Percentiles rank a stretch among this genome's conserved stretches.
Evolutionary conservation across 2,329 filamentous ascomycete genomes (phyloP).

Genomic region (Fonsecaea erecta): DNA sequence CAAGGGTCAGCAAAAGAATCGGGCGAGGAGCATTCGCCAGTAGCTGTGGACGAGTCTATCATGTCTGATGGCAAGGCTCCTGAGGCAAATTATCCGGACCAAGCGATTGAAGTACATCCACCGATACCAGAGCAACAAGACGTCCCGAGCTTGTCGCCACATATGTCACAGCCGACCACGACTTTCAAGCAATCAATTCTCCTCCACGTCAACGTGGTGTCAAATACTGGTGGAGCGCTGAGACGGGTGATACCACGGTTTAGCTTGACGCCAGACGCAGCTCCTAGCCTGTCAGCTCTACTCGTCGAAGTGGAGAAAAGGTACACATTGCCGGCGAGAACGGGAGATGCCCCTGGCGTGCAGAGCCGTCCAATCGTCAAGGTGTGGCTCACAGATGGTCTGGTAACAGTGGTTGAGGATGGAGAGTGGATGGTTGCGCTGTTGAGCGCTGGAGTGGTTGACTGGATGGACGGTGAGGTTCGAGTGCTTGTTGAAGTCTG

Average conservation of each 20-base stretch:
- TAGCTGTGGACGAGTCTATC: constrained; percentile 12
- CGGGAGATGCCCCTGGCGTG: constrained; percentile 1
- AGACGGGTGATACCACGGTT: constrained; percentile 35
- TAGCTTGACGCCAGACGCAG: constrained; percentile 29
- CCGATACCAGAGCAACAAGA: constrained; percentile 7
- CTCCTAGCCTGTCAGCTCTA: constrained; percentile 29
- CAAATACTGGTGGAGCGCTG: constrained; percentile 30
- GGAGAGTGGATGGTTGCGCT: constrained; percentile 53
- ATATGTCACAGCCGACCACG: constrained; percentile 14
- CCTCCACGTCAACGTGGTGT: constrained; percentile 36
- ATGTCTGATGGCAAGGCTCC: background rate
- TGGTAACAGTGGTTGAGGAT: constrained; percentile 46
- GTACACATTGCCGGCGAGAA: constrained; percentile 21
- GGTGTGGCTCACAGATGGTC: constrained; percentile 50
- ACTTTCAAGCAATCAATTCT: constrained; percentile 31
- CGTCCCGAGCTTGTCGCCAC: background rate
- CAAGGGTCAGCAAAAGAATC: constrained; percentile 42
- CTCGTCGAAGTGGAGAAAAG: constrained; percentile 30
- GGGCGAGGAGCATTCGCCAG: constrained; percentile 12
- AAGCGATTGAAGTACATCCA: constrained; percentile 4
- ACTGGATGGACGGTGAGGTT: constrained; percentile 55
- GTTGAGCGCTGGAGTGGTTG: constrained; percentile 48
- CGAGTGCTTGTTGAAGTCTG: constrained; percentile 49
- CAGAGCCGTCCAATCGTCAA: constrained; percentile 39
- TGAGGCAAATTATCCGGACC: constrained; percentile 1